These are phyloP conservation scores for Ophiostoma ulmi DNA, from an alignment of 2,329 filamentous ascomycete genomes.

Conservation along the genomic window DNA sequence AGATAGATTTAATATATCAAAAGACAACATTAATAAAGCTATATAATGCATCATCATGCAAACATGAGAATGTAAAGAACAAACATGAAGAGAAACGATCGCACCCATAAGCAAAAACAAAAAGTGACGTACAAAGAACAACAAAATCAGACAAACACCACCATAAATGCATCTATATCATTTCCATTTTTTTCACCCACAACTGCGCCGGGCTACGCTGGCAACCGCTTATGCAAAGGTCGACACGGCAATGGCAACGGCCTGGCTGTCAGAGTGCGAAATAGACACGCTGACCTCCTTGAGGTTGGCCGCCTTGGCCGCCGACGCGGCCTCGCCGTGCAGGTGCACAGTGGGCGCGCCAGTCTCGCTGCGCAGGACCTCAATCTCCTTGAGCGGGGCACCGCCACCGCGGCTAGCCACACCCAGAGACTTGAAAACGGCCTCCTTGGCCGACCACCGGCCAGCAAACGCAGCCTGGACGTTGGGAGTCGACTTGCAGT, in stretches of 20 bases:
- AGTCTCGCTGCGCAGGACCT: conserved; percentile 74
- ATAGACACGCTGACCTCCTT: conserved; percentile 90
- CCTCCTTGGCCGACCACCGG: conserved; percentile 96
- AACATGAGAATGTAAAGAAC: not conserved
- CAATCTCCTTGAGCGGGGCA: conserved; percentile 88
- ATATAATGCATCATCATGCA: not conserved
- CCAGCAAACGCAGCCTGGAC: conserved; percentile 90
- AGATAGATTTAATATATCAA: not conserved
- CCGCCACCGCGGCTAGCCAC: conserved; percentile 83
- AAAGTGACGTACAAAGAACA: not conserved
- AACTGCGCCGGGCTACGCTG: too few relatives aligned
- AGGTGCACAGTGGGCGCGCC: conserved; percentile 81
- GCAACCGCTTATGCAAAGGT: conserved; percentile 46
- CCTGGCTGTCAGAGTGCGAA: conserved; percentile 90
- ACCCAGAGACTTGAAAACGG: conserved; percentile 94
- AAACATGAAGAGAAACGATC: not conserved
- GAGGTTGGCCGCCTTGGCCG: conserved; percentile 80
- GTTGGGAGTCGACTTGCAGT: conserved; percentile 63
- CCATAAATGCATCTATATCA: conserved; percentile 11
- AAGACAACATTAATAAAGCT: not conserved
- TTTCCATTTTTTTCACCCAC: not conserved
- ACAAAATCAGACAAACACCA: conserved; percentile 13
- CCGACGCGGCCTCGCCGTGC: conserved; percentile 74
- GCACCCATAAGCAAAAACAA: not conserved
- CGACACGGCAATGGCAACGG: conserved; percentile 87